Percentiles rank a stretch among this genome's conserved stretches.
Evolutionary conservation across 1,284 basidiomycete species (phyloP).

Genomic region (Crocinoboletus sp.): DNA sequence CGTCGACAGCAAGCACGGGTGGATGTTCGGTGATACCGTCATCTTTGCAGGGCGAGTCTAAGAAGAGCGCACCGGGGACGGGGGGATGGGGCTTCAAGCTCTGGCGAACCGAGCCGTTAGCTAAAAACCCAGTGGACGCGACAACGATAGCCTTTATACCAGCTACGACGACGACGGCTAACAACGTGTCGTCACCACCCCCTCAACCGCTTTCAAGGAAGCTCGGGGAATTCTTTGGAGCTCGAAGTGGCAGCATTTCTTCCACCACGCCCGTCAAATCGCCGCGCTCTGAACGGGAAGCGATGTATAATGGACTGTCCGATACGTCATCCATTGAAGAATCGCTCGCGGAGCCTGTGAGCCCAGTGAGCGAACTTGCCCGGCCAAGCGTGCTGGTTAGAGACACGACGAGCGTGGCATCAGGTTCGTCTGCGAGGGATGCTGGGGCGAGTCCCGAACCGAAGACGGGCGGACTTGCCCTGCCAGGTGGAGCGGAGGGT

Average conservation of each 20-base stretch:
- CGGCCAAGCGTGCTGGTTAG: conserved; percentile 36
- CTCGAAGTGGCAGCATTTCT: conserved; percentile 47
- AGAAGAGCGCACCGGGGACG: conserved; percentile 27
- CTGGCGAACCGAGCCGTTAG: conserved; percentile 47
- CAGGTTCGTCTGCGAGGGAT: conserved; percentile 27
- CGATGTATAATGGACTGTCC: conserved; percentile 43
- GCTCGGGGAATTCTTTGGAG: conserved; percentile 63
- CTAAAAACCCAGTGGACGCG: conserved; percentile 22
- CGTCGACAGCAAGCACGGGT: conserved; percentile 21
- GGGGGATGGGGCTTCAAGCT: conserved; percentile 59
- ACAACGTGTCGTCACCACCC: conserved; percentile 22
- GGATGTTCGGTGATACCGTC: conserved; percentile 7
- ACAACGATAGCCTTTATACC: conserved; percentile 34
- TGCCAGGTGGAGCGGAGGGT: conserved; percentile 14
- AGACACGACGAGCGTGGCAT: conserved; percentile 30
- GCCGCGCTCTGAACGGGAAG: conserved; percentile 36
- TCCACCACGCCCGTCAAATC: conserved; percentile 35
- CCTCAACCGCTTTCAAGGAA: conserved; percentile 49
- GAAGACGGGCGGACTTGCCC: conserved; percentile 17
- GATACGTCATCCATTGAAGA: conserved; percentile 49
- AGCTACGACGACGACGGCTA: conserved; percentile 18
- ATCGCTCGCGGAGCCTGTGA: conserved; percentile 46
- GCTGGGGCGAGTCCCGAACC: conserved; percentile 28
- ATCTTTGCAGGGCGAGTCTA: conserved; percentile 39
- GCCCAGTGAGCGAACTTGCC: conserved; percentile 43